Conservation (phyloP, 495 filamentous ascomycete species). For the Coniosporium apollinis region DNA sequence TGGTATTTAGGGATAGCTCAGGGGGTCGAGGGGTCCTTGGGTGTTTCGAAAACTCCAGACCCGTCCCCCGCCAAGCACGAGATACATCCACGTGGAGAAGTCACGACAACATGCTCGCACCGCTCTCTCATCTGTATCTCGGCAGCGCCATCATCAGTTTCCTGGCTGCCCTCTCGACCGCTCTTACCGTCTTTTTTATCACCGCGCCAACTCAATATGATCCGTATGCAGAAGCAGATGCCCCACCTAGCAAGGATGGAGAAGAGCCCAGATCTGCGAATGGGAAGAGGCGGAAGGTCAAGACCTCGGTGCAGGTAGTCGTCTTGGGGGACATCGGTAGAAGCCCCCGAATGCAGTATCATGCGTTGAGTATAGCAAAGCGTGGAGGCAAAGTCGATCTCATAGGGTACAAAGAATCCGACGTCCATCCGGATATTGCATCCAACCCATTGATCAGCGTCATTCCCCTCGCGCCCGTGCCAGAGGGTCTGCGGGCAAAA, state of each 20-base stretch:
- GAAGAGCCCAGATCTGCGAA: conserved; percentile 4
- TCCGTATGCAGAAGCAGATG: too few species aligned
- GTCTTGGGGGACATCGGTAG: conserved; percentile 96
- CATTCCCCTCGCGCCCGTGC: conserved; percentile 45
- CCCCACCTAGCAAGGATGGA: too few species aligned
- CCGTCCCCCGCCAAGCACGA: too few species aligned
- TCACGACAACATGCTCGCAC: too few species aligned
- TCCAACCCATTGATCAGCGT: conserved; percentile 48
- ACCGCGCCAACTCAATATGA: too few species aligned
- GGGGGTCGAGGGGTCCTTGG: too few species aligned
- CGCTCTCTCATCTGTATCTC: too few species aligned
- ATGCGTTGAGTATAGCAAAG: conserved; percentile 81
- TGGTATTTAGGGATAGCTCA: too few species aligned
- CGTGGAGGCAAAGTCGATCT: conserved; percentile 67
- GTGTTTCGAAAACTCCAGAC: too few species aligned
- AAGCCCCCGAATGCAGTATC: conserved; percentile 97
- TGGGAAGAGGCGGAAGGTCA: conserved; percentile 14
- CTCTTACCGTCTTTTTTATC: conserved; percentile 32
- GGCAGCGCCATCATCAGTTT: too few species aligned
- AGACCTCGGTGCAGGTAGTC: conserved; percentile 56
- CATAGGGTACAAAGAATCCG: conserved; percentile 66
- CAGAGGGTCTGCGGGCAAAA: conserved; percentile 43
- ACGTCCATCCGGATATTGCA: conserved; percentile 58
- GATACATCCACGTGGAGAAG: too few species aligned
- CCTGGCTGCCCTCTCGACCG: conserved; percentile 33